Conservation (phyloP, 1,139 yeast genomes). For the Debaryomycetaceae sp. region DNA sequence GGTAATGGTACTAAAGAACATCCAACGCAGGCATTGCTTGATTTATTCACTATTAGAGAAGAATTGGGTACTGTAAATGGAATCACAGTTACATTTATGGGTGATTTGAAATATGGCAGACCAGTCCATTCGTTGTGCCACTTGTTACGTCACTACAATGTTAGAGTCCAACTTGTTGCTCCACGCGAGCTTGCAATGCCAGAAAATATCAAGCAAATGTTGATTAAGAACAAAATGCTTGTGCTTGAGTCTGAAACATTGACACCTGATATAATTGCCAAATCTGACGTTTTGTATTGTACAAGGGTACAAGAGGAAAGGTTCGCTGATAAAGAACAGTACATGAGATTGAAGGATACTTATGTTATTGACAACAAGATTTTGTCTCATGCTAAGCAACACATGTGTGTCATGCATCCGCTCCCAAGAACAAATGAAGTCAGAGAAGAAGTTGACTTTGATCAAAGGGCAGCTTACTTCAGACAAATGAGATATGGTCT, state of each 20-base stretch:
- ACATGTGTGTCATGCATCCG: constrained; percentile 99
- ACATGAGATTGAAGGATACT: constrained; percentile 84
- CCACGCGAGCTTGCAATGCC: constrained; percentile 90
- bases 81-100: constrained; percentile 97
- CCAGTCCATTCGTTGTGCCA: constrained; percentile 97
- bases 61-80: constrained; percentile 98
- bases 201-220: constrained; percentile 60
- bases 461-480: constrained; percentile 98
- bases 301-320: constrained; percentile 98
- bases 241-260: constrained; percentile 70
- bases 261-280: constrained; percentile 79
- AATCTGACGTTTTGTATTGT: constrained; percentile 93
- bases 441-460: constrained; percentile 97
- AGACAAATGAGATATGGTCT: constrained; percentile 99
- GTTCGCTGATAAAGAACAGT: constrained; percentile 71
- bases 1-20: constrained; percentile 98
- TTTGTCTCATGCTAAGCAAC: constrained; percentile 89
- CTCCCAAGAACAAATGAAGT: constrained; percentile 96
- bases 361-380: constrained; percentile 92
- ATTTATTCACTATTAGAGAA: constrained; percentile 96
- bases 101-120: constrained; percentile 96
- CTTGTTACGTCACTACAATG: constrained; percentile 87
- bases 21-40: constrained; percentile 98
- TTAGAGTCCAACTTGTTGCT: constrained; percentile 85
- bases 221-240: constrained; percentile 64